Base-by-base conservation (phyloP, 169 alveolate genomes). In the Plasmodium coatneyi region DNA sequence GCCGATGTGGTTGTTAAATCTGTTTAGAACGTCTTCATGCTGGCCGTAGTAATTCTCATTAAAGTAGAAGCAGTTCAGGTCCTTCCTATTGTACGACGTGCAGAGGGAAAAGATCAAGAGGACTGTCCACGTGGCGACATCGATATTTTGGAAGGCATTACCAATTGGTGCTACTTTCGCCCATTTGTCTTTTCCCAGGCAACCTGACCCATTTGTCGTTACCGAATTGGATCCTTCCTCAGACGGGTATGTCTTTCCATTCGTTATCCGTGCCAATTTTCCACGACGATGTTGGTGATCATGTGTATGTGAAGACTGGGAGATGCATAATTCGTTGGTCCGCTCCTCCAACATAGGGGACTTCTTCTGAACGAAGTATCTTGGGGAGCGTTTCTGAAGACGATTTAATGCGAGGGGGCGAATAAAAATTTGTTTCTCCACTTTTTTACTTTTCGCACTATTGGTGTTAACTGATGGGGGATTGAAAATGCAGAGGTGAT, bases 31-130 rank as follows among this genome's bases (percentile, higher is more conserved):
- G 3, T 41, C 43, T 60, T 54, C 30, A 70, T 89, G 19, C 19
- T 89, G 90, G 34, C 71, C 87, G 52, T 89, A 89, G 71, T 79
- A 89, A 79, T 89, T 89, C 49, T 89, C 94, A 60, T 46, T 89
- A 43, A 89, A 89, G 41, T 89, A 89, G 34, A 89, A 66, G 81
- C 36, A 22, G 79, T 80, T 89, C 28, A 89, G 28, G 16, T 80
- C 81, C 36, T 89, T 89, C 71, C 81, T 89, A 36, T 49, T 54
- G 46, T 89, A 41, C 0, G 94, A 89, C 0, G 72, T 89, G 46
- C 81, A 60, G 43, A 89, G 72, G 34, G 94, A 89, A 39, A 79
- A 66, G 10, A 89, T 76, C 30, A 84, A 39, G 14, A 46, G 52
- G n/a, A 84, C 43, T 46, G 66, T 16, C 92, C 92, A 83, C 25